These are phyloP conservation scores for Acacia pycnantha DNA, from an alignment of 331 rosid genomes.

Conservation along the genomic window DNA sequence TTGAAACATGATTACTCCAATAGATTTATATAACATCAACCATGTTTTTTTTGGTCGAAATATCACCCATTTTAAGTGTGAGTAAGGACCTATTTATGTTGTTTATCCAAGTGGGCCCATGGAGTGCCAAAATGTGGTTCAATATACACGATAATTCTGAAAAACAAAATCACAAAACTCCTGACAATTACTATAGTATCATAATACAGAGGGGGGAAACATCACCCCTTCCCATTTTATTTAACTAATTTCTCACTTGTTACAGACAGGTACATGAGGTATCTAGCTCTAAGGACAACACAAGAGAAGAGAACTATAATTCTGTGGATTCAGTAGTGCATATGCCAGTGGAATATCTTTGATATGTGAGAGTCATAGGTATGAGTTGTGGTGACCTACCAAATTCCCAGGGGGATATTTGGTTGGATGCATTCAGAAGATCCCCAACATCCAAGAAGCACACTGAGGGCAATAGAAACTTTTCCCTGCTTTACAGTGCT, in stretches of 20 bases:
- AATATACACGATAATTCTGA: neutral
- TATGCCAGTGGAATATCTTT: slow-evolving; percentile 15
- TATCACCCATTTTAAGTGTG: neutral
- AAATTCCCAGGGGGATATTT: slow-evolving; percentile 24
- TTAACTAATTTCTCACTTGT: slow-evolving; percentile 12
- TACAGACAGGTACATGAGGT: neutral
- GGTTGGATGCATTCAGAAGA: slow-evolving; percentile 5
- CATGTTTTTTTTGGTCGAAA: too few relatives aligned
- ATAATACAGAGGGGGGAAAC: neutral
- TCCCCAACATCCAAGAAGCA: neutral
- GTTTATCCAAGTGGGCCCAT: neutral
- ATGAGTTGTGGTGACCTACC: slow-evolving; percentile 16
- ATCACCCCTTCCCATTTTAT: neutral
- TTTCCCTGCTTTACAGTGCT: slow-evolving; percentile 17
- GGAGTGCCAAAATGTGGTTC: neutral
- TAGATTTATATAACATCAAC: neutral
- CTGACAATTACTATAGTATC: neutral
- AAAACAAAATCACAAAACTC: neutral
- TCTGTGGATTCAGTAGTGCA: slow-evolving; percentile 9
- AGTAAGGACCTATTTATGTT: neutral
- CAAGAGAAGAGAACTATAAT: slow-evolving; percentile 13
- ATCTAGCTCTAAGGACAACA: neutral
- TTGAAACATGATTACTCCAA: neutral
- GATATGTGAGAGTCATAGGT: neutral
- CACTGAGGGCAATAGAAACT: neutral